phyloP scores from a whole-genome alignment of 371 early-diverging fungal species.

The Capniomyces stellatus region DNA sequence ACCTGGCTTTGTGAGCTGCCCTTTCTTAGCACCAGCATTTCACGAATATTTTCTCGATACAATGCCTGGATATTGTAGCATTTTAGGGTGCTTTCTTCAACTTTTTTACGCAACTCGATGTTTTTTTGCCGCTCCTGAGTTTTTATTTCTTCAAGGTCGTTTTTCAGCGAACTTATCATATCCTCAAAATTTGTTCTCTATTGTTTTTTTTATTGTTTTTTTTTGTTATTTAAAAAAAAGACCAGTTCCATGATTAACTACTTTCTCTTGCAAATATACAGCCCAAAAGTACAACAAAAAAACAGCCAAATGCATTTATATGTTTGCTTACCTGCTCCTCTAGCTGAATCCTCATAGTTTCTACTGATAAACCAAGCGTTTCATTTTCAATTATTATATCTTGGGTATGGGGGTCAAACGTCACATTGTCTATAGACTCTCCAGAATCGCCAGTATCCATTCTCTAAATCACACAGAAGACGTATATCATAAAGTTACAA shows the following conservation, averaged over 20 bases:
- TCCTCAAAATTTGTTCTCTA: conserved; percentile 19
- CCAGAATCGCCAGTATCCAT: no score
- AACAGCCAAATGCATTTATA: no score
- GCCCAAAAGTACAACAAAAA: no score
- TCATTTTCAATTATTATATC: conserved; percentile 23
- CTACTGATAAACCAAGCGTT: conserved; percentile 18
- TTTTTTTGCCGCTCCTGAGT: conserved; percentile 6
- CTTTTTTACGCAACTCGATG: conserved; percentile 7
- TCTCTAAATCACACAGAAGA: no score
- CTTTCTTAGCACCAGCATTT: conserved; percentile 16
- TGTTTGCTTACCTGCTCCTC: conserved; percentile 12
- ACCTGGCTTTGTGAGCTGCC: conserved; percentile 14
- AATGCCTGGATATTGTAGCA: conserved; percentile 17
- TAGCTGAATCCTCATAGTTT: conserved; percentile 25
- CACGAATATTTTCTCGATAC: conserved; percentile 21
- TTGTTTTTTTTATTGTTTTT: not conserved
- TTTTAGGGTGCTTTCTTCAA: conserved; percentile 15
- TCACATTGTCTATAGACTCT: no score
- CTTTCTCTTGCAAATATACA: no score
- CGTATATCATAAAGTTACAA: no score
- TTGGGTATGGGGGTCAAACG: not conserved
- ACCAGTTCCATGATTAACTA: no score
- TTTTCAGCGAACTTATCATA: conserved; percentile 13
- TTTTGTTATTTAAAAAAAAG: no score
- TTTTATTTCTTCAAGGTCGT: conserved; percentile 13